Conservation (phyloP, 305 asterid genomes). For the Fraxinus xanthoxyloides region DNA sequence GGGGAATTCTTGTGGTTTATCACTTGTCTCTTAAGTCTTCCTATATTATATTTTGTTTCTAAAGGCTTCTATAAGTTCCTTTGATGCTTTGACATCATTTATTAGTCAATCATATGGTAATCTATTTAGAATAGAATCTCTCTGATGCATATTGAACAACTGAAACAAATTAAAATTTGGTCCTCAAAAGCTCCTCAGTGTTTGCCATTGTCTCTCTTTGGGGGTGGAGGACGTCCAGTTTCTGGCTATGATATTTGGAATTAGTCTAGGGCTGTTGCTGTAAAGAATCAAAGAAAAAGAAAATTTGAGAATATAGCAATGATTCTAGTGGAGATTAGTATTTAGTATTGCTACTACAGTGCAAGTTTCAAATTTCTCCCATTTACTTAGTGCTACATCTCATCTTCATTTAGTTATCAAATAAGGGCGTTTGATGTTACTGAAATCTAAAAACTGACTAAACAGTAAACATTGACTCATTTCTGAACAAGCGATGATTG, state of each 20-base stretch:
- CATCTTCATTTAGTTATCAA: neutral
- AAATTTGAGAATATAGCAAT: neutral
- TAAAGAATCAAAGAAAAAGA: neutral
- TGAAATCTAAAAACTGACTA: neutral
- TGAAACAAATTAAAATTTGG: neutral
- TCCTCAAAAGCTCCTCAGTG: constrained; percentile 4
- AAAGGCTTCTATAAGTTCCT: neutral
- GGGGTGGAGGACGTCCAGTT: neutral
- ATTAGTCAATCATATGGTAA: neutral
- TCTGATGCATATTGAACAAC: neutral
- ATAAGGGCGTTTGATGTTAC: neutral
- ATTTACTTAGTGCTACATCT: neutral
- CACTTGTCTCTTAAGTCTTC: constrained; percentile 3
- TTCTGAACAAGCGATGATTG: neutral
- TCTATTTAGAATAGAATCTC: neutral
- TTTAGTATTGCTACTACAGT: neutral
- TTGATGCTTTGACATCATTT: neutral
- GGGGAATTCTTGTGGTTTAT: constrained; percentile 74
- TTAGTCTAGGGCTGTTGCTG: neutral
- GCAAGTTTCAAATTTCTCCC: neutral
- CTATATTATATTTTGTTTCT: neutral
- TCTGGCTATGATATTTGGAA: neutral
- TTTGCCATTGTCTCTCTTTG: neutral
- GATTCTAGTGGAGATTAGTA: neutral
- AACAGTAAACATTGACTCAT: neutral